phyloP scores from a whole-genome alignment of 2,329 filamentous ascomycete species.

The Penicillium sclerotigenum region DNA sequence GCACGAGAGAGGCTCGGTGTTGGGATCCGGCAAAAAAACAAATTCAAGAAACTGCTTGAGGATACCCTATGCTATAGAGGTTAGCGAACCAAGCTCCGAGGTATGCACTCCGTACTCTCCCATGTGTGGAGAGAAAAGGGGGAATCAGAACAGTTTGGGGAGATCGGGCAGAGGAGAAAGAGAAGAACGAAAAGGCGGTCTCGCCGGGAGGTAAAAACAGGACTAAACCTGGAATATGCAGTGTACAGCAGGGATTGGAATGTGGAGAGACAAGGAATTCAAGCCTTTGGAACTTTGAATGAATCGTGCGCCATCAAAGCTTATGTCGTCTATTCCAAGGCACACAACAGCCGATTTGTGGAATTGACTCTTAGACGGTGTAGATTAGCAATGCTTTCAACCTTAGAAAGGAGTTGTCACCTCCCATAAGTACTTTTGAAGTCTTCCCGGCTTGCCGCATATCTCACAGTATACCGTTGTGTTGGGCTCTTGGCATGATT shows the following conservation, averaged over 20 bases:
- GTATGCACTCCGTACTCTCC: neutral
- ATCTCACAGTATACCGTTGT: neutral
- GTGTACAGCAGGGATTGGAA: neutral
- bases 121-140: neutral
- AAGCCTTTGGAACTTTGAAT: neutral
- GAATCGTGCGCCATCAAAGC: neutral
- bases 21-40: neutral
- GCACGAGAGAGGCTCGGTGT: neutral
- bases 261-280: neutral
- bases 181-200: neutral
- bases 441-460: conserved; percentile 20
- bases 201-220: conserved; percentile 16
- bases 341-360: neutral
- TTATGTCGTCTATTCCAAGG: neutral
- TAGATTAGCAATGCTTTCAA: neutral
- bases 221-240: neutral
- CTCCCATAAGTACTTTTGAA: conserved; percentile 8
- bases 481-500: no score
- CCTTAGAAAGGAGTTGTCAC: neutral
- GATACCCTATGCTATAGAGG: neutral
- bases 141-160: neutral
- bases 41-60: neutral
- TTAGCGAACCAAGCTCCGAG: neutral
- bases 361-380: neutral
- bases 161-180: neutral